Percentiles rank a stretch among this genome's conserved stretches.
phyloP scores from a whole-genome alignment of 352 stramenopile genomes.

The Pythium biforme region DNA sequence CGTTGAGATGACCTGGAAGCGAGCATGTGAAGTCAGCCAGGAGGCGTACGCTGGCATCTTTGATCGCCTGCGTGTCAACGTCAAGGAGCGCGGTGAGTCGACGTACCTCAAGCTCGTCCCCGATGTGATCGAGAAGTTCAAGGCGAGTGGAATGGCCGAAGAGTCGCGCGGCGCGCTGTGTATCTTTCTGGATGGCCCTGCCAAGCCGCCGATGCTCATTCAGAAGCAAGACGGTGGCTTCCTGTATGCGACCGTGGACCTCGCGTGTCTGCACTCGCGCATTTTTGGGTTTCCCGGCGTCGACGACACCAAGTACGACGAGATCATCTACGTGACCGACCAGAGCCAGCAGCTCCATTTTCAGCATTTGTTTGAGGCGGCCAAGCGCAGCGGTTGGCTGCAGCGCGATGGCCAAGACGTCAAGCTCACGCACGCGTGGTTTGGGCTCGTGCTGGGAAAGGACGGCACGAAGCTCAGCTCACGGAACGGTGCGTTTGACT shows the following conservation, averaged over 20 bases:
- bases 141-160: slow-evolving; percentile 44
- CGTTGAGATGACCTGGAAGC: slow-evolving; percentile 51
- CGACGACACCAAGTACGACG: slow-evolving; percentile 66
- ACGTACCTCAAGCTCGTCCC: slow-evolving; percentile 70
- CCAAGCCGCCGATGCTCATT: slow-evolving; percentile 82
- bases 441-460: slow-evolving; percentile 76
- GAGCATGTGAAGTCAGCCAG: slow-evolving; percentile 70
- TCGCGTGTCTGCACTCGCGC: slow-evolving; percentile 68
- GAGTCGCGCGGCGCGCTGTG: slow-evolving; percentile 65
- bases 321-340: slow-evolving; percentile 83
- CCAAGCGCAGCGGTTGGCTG: slow-evolving; percentile 49
- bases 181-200: slow-evolving; percentile 64
- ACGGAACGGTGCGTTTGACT: slow-evolving; percentile 76
- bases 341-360: slow-evolving; percentile 81
- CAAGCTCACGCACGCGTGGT: slow-evolving; percentile 65
- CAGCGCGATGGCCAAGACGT: slow-evolving; percentile 32
- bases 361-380: slow-evolving; percentile 69
- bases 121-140: slow-evolving; percentile 42
- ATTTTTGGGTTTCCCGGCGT: slow-evolving; percentile 70
- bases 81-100: slow-evolving; percentile 72
- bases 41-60: slow-evolving; percentile 68
- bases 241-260: slow-evolving; percentile 77
- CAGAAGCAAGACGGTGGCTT: slow-evolving; percentile 79
- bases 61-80: slow-evolving; percentile 56
- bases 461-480: slow-evolving; percentile 83